Conservation (phyloP, 805 yeast genomes). For the Vanderwaltozyma polyspora region DNA sequence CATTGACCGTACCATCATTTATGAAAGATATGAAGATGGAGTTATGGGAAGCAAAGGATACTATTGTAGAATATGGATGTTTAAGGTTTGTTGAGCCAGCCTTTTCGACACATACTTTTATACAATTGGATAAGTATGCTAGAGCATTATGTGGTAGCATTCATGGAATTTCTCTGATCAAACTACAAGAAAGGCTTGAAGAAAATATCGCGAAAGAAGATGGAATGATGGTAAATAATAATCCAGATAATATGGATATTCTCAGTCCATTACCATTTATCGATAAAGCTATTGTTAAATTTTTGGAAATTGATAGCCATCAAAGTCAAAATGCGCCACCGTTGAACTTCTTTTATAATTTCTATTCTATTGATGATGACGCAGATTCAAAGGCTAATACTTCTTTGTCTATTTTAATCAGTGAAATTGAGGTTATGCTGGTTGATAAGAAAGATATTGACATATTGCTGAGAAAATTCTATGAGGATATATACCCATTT, state of each 20-base stretch:
- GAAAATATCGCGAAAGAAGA: background rate
- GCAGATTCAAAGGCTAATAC: conserved; percentile 6
- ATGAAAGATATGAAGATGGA: conserved; percentile 3
- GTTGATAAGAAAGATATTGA: conserved; percentile 6
- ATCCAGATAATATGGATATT: too few relatives aligned
- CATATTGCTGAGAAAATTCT: conserved; percentile 8
- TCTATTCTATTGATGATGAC: conserved; percentile 7
- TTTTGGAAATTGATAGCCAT: conserved; percentile 6
- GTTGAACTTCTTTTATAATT: conserved; percentile 8
- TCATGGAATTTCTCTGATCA: conserved; percentile 11
- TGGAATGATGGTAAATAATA: conserved; percentile 2
- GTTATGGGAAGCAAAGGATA: conserved; percentile 11
- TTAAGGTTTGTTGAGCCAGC: conserved; percentile 12
- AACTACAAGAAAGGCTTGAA: conserved; percentile 3
- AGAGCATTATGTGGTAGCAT: conserved; percentile 8
- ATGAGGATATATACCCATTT: conserved; percentile 15
- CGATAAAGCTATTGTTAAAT: conserved; percentile 12
- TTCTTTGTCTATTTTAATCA: conserved; percentile 4
- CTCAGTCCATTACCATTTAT: conserved; percentile 10
- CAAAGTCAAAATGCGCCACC: conserved; percentile 6
- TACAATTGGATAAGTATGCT: conserved; percentile 10
- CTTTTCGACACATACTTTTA: conserved; percentile 8
- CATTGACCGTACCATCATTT: background rate
- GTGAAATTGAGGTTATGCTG: conserved; percentile 9
- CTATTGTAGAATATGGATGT: conserved; percentile 9